Conservation (phyloP, 148 eudicot genomes). For the Rhododendron henanense region DNA sequence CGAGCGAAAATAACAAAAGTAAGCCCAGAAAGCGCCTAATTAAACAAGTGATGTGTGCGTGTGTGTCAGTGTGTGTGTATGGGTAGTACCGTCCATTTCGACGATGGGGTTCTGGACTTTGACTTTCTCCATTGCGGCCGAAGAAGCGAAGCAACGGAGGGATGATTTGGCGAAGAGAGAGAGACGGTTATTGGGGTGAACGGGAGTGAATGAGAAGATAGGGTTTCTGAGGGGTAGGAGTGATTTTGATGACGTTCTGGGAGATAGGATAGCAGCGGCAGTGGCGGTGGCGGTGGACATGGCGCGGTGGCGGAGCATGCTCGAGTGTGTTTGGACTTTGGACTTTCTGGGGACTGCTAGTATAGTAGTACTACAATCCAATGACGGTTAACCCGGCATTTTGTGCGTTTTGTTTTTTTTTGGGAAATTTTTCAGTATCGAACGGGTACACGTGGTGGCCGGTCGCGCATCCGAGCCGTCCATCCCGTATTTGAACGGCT, state of each 20-base stretch:
- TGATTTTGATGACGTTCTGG: conserved; percentile 16
- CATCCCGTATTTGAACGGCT: too few species aligned
- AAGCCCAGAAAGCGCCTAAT: not conserved
- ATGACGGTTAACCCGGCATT: not conserved
- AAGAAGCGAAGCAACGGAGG: conserved; percentile 48
- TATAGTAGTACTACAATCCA: not conserved
- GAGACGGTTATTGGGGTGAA: conserved; percentile 5
- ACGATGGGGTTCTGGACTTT: conserved; percentile 57
- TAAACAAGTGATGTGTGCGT: not conserved
- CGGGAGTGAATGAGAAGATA: not conserved
- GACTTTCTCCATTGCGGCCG: conserved; percentile 28
- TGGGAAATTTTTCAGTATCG: too few species aligned
- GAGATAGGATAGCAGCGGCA: conserved; percentile 14
- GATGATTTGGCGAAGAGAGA: conserved; percentile 29
- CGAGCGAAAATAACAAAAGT: not conserved
- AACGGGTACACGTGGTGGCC: too few species aligned
- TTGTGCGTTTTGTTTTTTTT: not conserved
- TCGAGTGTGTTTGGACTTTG: not conserved
- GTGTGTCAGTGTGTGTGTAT: not conserved
- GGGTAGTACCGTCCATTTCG: conserved; percentile 69
- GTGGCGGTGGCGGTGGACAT: conserved; percentile 26
- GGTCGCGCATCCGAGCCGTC: too few species aligned
- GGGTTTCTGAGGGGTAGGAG: conserved; percentile 16
- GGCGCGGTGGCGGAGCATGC: conserved; percentile 28
- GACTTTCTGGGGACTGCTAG: not conserved